These are phyloP conservation scores for Petrea volubilis DNA, from an alignment of 257 asterid species.

Conservation along the genomic window DNA sequence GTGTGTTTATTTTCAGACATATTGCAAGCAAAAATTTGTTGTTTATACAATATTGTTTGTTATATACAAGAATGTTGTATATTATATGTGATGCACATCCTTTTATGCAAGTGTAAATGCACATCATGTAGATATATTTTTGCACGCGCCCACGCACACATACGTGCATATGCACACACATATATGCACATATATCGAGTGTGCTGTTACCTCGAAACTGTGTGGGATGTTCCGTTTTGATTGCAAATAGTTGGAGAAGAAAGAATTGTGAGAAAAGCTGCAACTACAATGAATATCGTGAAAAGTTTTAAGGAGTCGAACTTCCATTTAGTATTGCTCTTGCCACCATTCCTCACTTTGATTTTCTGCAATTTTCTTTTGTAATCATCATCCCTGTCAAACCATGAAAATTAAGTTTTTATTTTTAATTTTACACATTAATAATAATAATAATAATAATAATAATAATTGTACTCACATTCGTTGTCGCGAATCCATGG, in stretches of 20 bases:
- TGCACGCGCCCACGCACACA: no score
- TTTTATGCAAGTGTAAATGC: no score
- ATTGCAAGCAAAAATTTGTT: no score
- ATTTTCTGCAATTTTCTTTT: constrained; percentile 48
- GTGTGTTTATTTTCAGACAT: no score
- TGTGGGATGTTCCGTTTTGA: constrained; percentile 29
- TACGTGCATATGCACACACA: no score
- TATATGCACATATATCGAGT: no score
- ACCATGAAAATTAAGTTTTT: background rate
- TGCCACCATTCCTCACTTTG: constrained; percentile 48
- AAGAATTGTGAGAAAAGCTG: constrained; percentile 34
- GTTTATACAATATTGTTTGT: no score
- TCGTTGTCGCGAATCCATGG: constrained; percentile 36
- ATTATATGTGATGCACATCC: no score
- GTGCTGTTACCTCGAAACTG: constrained; percentile 48
- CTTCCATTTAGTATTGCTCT: constrained; percentile 44
- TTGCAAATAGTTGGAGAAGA: constrained; percentile 40
- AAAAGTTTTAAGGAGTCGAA: constrained; percentile 48
- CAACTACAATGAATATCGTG: constrained; percentile 32
- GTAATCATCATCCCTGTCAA: constrained; percentile 43
- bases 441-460: background rate
- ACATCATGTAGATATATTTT: no score
- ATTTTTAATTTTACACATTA: background rate
- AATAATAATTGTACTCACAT: constrained; percentile 23
- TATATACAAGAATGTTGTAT: no score